Evolutionary conservation across 805 yeast species (phyloP).

Genomic region (Metschnikowia arizonensis): DNA sequence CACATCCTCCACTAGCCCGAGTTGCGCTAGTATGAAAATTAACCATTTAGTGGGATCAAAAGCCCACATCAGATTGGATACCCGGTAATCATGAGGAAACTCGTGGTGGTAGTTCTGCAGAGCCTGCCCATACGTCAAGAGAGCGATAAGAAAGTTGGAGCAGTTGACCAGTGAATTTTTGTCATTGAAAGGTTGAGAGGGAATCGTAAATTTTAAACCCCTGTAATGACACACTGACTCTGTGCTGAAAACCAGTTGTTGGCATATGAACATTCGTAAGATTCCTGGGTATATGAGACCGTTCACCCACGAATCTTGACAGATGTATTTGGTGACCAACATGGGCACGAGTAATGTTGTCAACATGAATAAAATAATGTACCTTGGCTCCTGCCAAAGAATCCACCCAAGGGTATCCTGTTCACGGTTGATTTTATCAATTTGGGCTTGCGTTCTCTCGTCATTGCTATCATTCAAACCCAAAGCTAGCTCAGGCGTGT

Average conservation of each 20-base stretch:
- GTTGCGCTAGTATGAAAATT: conserved; percentile 45
- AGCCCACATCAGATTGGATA: conserved; percentile 64
- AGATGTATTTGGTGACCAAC: conserved; percentile 21
- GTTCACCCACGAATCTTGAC: conserved; percentile 30
- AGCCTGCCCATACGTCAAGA: conserved; percentile 84
- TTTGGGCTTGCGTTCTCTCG: conserved; percentile 6
- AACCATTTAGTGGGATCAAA: conserved; percentile 87
- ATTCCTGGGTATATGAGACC: conserved; percentile 69
- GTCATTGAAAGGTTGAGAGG: conserved; percentile 43
- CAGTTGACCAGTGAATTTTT: conserved; percentile 71
- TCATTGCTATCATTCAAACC: conserved; percentile 12
- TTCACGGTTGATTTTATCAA: conserved; percentile 8
- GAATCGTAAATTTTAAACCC: conserved; percentile 65
- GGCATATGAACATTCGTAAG: conserved; percentile 63
- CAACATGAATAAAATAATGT: conserved; percentile 25
- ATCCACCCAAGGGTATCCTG: conserved; percentile 22
- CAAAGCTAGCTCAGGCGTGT: background rate
- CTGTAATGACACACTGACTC: conserved; percentile 77
- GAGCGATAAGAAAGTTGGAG: conserved; percentile 50
- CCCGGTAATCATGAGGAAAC: conserved; percentile 86
- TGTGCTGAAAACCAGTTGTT: conserved; percentile 72
- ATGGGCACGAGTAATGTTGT: conserved; percentile 32
- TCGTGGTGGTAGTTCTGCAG: conserved; percentile 93
- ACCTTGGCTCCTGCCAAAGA: conserved; percentile 34
- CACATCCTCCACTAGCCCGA: conserved; percentile 59